phyloP scores from a whole-genome alignment of 176 grass and related monocot species.

The Rhynchospora tenuis region DNA sequence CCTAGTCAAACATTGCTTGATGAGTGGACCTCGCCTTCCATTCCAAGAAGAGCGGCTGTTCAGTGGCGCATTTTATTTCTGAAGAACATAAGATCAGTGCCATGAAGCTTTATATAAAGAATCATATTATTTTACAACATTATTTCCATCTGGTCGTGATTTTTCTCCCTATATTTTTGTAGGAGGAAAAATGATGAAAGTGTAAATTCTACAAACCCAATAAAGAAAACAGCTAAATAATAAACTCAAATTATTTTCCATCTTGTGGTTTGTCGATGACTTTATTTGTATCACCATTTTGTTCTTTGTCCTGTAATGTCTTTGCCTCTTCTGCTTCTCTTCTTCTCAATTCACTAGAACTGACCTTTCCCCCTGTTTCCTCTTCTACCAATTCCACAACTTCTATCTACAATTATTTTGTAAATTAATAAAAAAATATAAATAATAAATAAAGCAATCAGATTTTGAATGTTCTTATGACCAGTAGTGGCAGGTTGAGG shows the following conservation, averaged over 20 bases:
- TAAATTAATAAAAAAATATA: neutral
- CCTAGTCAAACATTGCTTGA: neutral
- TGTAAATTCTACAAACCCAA: neutral
- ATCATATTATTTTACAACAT: constrained; percentile 3
- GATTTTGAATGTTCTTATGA: neutral
- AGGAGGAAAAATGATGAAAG: neutral
- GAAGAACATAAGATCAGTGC: too few species aligned
- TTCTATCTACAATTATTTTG: constrained; percentile 38
- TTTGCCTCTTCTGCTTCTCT: constrained; percentile 48
- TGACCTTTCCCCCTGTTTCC: constrained; percentile 65
- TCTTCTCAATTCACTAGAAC: constrained; percentile 70
- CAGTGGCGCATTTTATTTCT: too few species aligned
- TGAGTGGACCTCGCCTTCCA: too few species aligned
- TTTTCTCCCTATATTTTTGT: constrained; percentile 1
- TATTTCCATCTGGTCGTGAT: neutral
- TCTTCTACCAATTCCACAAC: constrained; percentile 73
- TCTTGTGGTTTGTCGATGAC: neutral
- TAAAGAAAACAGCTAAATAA: neutral
- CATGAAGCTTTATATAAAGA: too few species aligned
- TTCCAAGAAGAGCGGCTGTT: too few species aligned
- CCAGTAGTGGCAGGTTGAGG: neutral
- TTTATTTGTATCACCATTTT: neutral
- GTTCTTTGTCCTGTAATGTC: neutral
- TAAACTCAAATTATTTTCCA: constrained; percentile 3
- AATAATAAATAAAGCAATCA: neutral